Evolutionary conservation across 2,329 filamentous ascomycete species (phyloP).

Genomic region (Colletotrichum chlorophyti): DNA sequence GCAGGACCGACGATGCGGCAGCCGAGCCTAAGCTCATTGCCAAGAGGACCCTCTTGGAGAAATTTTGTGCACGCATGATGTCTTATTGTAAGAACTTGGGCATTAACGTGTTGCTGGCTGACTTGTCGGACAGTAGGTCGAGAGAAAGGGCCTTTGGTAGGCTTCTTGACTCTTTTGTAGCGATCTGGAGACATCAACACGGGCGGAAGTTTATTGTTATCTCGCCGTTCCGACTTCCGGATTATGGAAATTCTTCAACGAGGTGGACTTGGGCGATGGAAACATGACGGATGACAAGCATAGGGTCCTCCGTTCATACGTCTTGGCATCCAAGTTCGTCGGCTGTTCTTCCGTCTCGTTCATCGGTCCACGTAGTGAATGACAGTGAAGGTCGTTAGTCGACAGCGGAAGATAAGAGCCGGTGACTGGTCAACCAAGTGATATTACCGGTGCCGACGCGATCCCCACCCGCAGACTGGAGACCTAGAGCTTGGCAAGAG

Average conservation of each 20-base stretch:
- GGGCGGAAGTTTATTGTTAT: no score
- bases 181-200: no score
- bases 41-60: slow-evolving; percentile 1
- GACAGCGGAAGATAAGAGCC: no score
- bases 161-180: no score
- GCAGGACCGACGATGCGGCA: background rate
- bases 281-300: background rate
- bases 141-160: background rate
- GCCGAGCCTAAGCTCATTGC: background rate
- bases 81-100: no score
- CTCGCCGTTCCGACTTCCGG: background rate
- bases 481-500: background rate
- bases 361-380: no score
- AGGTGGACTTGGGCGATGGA: no score
- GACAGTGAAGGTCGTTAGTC: no score
- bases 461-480: background rate
- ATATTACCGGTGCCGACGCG: background rate
- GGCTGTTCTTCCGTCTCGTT: background rate
- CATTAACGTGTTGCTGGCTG: no score
- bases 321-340: slow-evolving; percentile 17
- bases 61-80: background rate
- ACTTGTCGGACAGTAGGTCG: background rate
- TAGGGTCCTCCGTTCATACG: background rate
- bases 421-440: background rate
- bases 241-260: no score